phyloP scores from a whole-genome alignment of 2,329 filamentous ascomycete species.

The Cercospora sp. region DNA sequence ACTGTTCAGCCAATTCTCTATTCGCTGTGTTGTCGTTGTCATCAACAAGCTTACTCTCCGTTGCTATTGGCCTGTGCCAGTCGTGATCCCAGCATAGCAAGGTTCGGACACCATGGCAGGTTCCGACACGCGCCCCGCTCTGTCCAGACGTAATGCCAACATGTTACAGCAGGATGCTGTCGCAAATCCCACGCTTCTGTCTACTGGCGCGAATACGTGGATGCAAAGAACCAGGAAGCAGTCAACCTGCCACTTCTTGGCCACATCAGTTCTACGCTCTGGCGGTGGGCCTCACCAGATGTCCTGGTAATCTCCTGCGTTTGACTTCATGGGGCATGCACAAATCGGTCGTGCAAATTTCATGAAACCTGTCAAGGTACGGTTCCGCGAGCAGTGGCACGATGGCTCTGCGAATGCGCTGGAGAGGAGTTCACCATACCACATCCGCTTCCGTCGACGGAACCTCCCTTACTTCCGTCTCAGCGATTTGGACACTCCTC shows the following conservation, averaged over 20 bases:
- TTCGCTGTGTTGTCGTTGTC: neutral
- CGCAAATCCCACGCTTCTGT: neutral
- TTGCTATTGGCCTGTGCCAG: neutral
- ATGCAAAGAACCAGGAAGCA: neutral
- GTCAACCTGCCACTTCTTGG: neutral
- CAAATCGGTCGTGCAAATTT: neutral
- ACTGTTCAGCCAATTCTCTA: neutral
- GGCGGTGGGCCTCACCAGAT: neutral
- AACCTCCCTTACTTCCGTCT: neutral
- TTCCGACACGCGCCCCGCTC: neutral
- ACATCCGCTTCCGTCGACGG: neutral
- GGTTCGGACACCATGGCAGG: neutral
- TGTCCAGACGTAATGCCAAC: neutral
- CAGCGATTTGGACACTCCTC: neutral
- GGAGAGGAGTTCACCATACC: neutral
- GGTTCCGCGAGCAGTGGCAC: neutral
- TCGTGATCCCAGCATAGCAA: neutral
- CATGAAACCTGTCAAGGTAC: neutral
- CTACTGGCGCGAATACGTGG: neutral
- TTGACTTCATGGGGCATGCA: neutral
- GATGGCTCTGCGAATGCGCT: neutral
- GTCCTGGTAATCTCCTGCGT: neutral
- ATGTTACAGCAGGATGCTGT: neutral
- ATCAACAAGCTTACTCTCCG: neutral
- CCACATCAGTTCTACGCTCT: neutral